Evolutionary conservation across 257 asterid genomes (phyloP).

Genomic region (Linderniella brevidens): DNA sequence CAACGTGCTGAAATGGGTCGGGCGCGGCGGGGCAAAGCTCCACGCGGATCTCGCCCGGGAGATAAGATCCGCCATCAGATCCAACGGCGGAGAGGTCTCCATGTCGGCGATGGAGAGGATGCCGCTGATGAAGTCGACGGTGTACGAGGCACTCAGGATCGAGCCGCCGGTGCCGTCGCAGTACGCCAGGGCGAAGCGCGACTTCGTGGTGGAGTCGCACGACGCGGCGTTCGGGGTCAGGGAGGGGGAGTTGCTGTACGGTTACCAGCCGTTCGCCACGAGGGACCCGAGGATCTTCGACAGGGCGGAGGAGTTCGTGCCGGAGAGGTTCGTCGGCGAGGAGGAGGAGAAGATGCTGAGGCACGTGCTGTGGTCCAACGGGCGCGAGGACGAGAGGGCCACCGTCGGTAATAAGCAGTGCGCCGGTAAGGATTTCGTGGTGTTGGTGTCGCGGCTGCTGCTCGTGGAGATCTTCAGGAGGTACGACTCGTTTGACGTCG

Average conservation of each 20-base stretch:
- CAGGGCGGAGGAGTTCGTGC: slow-evolving; percentile 50
- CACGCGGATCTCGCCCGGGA: slow-evolving; percentile 46
- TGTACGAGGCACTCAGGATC: slow-evolving; percentile 50
- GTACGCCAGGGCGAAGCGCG: slow-evolving; percentile 46
- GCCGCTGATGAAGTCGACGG: slow-evolving; percentile 66
- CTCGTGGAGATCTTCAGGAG: slow-evolving; percentile 72
- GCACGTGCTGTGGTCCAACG: slow-evolving; percentile 77
- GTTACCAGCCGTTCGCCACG: slow-evolving; percentile 74
- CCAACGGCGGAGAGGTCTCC: slow-evolving; percentile 28
- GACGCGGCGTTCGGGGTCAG: slow-evolving; percentile 46
- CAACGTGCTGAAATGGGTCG: slow-evolving; percentile 54
- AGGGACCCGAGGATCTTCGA: slow-evolving; percentile 58
- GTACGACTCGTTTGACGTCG: slow-evolving; percentile 62
- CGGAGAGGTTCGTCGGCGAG: slow-evolving; percentile 51
- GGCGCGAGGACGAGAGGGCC: slow-evolving; percentile 48
- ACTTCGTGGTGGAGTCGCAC: slow-evolving; percentile 51
- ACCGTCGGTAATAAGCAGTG: slow-evolving; percentile 51
- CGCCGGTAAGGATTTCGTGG: slow-evolving; percentile 78
- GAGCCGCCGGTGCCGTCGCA: slow-evolving; percentile 79
- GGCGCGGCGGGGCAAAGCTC: slow-evolving; percentile 44
- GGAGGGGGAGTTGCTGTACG: slow-evolving; percentile 57
- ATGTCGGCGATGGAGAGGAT: slow-evolving; percentile 55
- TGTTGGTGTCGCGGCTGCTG: slow-evolving; percentile 50
- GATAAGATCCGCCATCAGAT: slow-evolving; percentile 32
- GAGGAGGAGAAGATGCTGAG: slow-evolving; percentile 45